Evolutionary conservation across 352 stramenopile species (phyloP).

Genomic region (Phytopythium oedochilum): DNA sequence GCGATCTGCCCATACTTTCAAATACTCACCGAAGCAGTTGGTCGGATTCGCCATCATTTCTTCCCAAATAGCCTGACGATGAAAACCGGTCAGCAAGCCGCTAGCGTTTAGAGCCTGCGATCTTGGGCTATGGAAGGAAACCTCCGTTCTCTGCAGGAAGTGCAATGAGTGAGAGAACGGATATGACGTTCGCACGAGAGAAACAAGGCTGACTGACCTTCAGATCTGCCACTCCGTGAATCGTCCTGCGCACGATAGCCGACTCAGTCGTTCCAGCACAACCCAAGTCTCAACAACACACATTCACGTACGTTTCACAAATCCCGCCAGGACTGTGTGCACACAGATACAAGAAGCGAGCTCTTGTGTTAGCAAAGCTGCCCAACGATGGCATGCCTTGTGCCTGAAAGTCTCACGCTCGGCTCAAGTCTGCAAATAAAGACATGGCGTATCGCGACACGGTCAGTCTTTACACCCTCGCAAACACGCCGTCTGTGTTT

Average conservation of each 20-base stretch:
- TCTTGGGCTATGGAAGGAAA: not conserved
- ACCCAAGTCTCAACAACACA: not conserved
- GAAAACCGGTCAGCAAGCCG: not conserved
- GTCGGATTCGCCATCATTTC: constrained; percentile 86
- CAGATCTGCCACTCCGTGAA: constrained; percentile 50
- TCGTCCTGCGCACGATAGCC: constrained; percentile 33
- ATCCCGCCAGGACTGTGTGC: constrained; percentile 40
- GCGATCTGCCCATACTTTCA: not conserved
- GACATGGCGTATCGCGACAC: not conserved
- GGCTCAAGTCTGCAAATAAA: constrained; percentile 33
- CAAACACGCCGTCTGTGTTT: not conserved
- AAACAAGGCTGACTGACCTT: constrained; percentile 28
- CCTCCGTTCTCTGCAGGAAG: constrained; percentile 6
- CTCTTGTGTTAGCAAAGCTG: not conserved
- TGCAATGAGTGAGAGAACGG: not conserved
- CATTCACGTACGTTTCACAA: constrained; percentile 51
- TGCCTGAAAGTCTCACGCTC: constrained; percentile 26
- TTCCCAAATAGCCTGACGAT: constrained; percentile 74
- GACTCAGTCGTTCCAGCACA: not conserved
- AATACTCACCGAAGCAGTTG: constrained; percentile 61
- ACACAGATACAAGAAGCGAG: not conserved
- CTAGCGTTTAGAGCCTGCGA: not conserved
- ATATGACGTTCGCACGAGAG: not conserved
- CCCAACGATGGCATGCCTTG: not conserved
- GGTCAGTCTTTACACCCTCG: not conserved